These are phyloP conservation scores for Epicoccum sorghinum DNA, from an alignment of 2,329 filamentous ascomycete genomes.

Conservation along the genomic window DNA sequence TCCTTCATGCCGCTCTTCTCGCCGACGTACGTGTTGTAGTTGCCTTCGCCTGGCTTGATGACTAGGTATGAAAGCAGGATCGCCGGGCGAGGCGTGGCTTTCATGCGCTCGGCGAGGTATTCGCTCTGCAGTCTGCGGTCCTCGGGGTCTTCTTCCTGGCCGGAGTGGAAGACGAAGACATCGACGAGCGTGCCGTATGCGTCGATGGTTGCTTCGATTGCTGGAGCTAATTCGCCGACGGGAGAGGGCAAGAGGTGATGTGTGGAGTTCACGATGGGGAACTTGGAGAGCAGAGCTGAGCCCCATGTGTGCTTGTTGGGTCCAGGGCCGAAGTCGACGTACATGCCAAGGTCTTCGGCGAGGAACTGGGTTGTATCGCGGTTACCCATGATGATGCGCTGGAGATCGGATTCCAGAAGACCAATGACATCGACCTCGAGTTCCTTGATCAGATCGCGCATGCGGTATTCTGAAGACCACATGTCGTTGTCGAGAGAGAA, in stretches of 20 bases:
- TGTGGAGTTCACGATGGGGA: conserved; percentile 95
- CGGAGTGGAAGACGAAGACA: conserved; percentile 97
- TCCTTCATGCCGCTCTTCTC: conserved; percentile 90
- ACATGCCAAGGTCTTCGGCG: conserved; percentile 97
- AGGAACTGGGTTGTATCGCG: conserved; percentile 94
- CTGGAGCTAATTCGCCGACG: conserved; percentile 91
- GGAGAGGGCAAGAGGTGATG: conserved; percentile 94
- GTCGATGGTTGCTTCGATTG: conserved; percentile 94
- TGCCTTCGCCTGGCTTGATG: conserved; percentile 85
- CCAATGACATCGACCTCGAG: conserved; percentile 97
- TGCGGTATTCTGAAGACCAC: conserved; percentile 95
- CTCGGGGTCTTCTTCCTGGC: conserved; percentile 94
- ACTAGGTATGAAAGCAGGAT: conserved; percentile 92
- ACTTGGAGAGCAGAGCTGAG: conserved; percentile 89
- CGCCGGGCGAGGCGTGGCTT: conserved; percentile 75
- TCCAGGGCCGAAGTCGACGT: conserved; percentile 94
- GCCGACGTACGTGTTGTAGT: conserved; percentile 96
- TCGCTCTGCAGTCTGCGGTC: conserved; percentile 85
- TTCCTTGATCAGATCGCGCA: conserved; percentile 88
- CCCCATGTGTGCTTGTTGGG: conserved; percentile 99
- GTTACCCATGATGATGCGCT: conserved; percentile 99
- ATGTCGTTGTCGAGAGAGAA: conserved; percentile 98
- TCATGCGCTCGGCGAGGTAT: conserved; percentile 90
- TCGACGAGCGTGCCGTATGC: conserved; percentile 90
- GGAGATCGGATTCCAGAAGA: conserved; percentile 89